phyloP scores from a whole-genome alignment of 352 stramenopile species.

The Globisporangium camurandrum region DNA sequence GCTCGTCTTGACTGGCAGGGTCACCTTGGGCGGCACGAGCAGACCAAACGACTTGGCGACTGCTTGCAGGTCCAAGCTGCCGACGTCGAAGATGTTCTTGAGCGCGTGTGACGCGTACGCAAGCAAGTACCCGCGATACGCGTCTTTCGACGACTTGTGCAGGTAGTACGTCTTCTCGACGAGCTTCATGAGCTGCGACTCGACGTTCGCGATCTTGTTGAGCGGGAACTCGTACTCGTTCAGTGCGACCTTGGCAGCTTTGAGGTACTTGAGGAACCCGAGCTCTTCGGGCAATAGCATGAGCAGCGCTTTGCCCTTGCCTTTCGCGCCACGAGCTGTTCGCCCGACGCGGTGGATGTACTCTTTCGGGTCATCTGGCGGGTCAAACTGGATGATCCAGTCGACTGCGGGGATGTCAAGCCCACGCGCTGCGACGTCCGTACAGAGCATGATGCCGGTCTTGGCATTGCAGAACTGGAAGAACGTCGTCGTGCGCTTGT shows the following conservation, averaged over 20 bases:
- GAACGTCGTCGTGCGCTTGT: conserved; percentile 93
- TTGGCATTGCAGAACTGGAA: conserved; percentile 94
- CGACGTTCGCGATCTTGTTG: conserved; percentile 97
- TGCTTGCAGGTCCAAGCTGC: conserved; percentile 93
- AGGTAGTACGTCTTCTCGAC: conserved; percentile 99
- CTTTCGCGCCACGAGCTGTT: conserved; percentile 92
- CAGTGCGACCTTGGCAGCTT: conserved; percentile 95
- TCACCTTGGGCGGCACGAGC: conserved; percentile 94
- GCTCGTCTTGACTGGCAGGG: conserved; percentile 87
- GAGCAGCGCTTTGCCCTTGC: conserved; percentile 92
- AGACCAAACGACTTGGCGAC: conserved; percentile 98
- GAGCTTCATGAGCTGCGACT: conserved; percentile 95
- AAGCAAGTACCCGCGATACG: conserved; percentile 96
- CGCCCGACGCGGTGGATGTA: conserved; percentile 99
- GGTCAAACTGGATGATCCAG: conserved; percentile 99
- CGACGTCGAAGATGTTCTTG: conserved; percentile 98
- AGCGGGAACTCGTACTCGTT: conserved; percentile 99
- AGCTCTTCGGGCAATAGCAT: conserved; percentile 98
- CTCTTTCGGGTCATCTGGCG: conserved; percentile 96
- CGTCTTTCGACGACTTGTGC: conserved; percentile 96
- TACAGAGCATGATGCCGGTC: conserved; percentile 96
- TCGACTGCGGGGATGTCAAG: conserved; percentile 97
- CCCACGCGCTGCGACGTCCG: conserved; percentile 97
- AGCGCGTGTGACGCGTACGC: conserved; percentile 97
- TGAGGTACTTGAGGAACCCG: conserved; percentile 97